Conservation (phyloP, 345 rosid species). For the Lagerstroemia speciosa region DNA sequence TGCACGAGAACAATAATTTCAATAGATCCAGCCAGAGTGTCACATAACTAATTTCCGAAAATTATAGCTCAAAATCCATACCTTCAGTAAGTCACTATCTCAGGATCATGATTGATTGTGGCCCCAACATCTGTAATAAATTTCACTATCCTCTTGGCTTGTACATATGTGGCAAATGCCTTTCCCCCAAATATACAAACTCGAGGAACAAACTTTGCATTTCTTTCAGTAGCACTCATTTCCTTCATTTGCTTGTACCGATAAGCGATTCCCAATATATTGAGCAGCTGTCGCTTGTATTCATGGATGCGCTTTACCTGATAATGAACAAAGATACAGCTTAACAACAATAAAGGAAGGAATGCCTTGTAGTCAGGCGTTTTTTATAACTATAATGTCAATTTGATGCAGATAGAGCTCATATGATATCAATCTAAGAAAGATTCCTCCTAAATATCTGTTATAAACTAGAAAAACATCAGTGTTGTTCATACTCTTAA, state of each 20-base stretch:
- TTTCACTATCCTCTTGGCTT: conserved; percentile 48
- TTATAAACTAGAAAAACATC: too few species aligned
- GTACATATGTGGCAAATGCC: conserved; percentile 44
- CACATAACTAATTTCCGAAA: neutral
- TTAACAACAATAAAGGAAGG: neutral
- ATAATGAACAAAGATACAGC: neutral
- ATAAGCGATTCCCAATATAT: conserved; percentile 35
- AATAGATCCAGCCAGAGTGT: neutral
- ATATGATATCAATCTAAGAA: neutral
- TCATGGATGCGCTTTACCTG: conserved; percentile 45
- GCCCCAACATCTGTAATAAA: conserved; percentile 42
- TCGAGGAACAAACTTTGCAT: conserved; percentile 25
- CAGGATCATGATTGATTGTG: conserved; percentile 33
- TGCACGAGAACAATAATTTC: neutral
- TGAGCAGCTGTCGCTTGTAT: conserved; percentile 41
- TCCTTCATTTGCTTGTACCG: conserved; percentile 44
- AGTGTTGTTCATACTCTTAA: too few species aligned
- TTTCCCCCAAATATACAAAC: conserved; percentile 50
- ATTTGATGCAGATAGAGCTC: neutral
- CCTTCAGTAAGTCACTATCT: conserved; percentile 43
- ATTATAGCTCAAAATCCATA: conserved; percentile 4
- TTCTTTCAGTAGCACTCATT: conserved; percentile 27
- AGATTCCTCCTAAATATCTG: too few species aligned
- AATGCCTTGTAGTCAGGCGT: neutral
- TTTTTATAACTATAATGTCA: neutral